These are phyloP conservation scores for Scleroderma bovista DNA, from an alignment of 768 basidiomycete species.

Conservation along the genomic window DNA sequence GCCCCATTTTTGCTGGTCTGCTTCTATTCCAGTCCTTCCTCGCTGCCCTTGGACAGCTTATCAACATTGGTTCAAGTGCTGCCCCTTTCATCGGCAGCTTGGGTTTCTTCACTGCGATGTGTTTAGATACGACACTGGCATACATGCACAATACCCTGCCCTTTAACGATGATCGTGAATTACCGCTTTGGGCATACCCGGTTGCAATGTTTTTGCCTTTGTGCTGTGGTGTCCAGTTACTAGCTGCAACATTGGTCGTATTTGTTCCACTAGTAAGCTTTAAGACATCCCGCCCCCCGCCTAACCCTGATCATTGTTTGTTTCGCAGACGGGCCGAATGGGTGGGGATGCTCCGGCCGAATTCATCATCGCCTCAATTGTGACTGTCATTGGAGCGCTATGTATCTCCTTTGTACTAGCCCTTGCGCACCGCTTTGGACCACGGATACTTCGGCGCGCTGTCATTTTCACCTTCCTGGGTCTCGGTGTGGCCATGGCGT, in stretches of 20 bases:
- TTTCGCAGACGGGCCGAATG: slow-evolving; percentile 67
- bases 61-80: slow-evolving; percentile 71
- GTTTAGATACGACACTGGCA: slow-evolving; percentile 43
- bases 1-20: slow-evolving; percentile 52
- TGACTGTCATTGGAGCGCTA: slow-evolving; percentile 52
- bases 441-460: slow-evolving; percentile 29
- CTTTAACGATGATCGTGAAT: slow-evolving; percentile 18
- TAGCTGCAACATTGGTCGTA: slow-evolving; percentile 66
- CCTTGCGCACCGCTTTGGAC: slow-evolving; percentile 69
- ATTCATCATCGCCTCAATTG: slow-evolving; percentile 78
- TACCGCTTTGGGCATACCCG: slow-evolving; percentile 61
- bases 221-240: slow-evolving; percentile 50
- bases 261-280: slow-evolving; percentile 78
- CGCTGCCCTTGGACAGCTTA: slow-evolving; percentile 56
- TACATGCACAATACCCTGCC: slow-evolving; percentile 15
- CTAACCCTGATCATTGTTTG: slow-evolving; percentile 2
- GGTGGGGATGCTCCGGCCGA: slow-evolving; percentile 83
- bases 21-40: slow-evolving; percentile 54
- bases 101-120: slow-evolving; percentile 52
- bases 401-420: slow-evolving; percentile 58
- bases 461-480: slow-evolving; percentile 42
- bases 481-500: slow-evolving; percentile 47
- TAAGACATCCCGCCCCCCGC: background rate
- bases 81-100: slow-evolving; percentile 60
- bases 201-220: slow-evolving; percentile 54